Conservation (phyloP, 2,329 filamentous ascomycete genomes). For the Cladosporium sp. region DNA sequence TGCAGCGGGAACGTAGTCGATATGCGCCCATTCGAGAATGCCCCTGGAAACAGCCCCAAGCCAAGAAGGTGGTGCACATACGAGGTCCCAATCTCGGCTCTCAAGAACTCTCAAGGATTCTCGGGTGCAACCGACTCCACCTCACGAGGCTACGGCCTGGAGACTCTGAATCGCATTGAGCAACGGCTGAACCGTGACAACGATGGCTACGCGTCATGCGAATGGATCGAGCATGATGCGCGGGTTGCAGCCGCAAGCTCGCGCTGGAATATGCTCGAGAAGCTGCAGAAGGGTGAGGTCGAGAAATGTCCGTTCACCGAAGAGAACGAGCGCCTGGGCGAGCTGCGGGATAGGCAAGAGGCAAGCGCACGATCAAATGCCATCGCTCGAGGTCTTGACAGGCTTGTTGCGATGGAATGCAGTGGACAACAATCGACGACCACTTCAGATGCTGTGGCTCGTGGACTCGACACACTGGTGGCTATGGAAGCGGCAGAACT, state of each 20-base stretch:
- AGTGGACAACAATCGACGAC: not conserved
- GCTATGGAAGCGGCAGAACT: slow-evolving; percentile 13
- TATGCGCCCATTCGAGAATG: slow-evolving; percentile 19
- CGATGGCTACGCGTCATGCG: not conserved
- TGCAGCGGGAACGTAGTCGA: slow-evolving; percentile 25
- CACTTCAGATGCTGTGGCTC: slow-evolving; percentile 9
- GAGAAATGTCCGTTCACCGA: slow-evolving; percentile 6
- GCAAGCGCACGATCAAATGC: slow-evolving; percentile 6
- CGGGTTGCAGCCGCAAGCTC: slow-evolving; percentile 1
- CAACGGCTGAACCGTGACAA: not conserved
- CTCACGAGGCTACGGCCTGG: not conserved
- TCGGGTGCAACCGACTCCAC: not conserved
- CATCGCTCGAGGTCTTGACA: slow-evolving; percentile 11
- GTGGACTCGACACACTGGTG: slow-evolving; percentile 12
- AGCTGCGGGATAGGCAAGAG: slow-evolving; percentile 1
- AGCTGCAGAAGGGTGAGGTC: slow-evolving; percentile 8
- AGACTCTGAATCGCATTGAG: not conserved
- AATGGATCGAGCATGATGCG: not conserved
- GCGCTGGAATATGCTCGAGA: slow-evolving; percentile 9
- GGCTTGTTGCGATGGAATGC: slow-evolving; percentile 8
- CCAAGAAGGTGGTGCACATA: slow-evolving; percentile 24
- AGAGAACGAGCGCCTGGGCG: slow-evolving; percentile 6
- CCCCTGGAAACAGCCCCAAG: slow-evolving; percentile 2
- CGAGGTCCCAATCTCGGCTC: slow-evolving; percentile 12
- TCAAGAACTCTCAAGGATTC: not conserved